Base-by-base conservation (phyloP, 2,329 filamentous ascomycete species). In the Bipolaris gigantea region DNA sequence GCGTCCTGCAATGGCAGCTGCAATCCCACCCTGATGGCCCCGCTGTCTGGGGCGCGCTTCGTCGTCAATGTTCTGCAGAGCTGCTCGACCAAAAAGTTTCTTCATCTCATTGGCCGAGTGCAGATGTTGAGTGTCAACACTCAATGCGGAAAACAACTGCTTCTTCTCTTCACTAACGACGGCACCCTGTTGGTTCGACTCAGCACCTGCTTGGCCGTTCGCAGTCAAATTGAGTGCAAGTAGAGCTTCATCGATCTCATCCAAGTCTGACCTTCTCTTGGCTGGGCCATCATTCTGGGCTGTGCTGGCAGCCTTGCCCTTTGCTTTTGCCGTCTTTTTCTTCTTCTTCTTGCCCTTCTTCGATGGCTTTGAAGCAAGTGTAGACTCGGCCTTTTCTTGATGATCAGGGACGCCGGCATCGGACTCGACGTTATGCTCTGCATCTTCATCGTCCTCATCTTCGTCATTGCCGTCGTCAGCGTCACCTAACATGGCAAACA, bases 91-190 rank as follows among this genome's bases (percentile, higher is more conserved):
- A 70, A 90, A 90, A 0, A 90, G 76, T 60, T 82, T 84, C 53
- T 85, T 88, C 91, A 99, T 97, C 77, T 99, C 94, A 67, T 96
- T 96, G 33, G 88, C 81, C 7, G 90, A 90, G 70, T 93, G 92
- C 10, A 99, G 82, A 63, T 92, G 85, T 61, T 89, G 83, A 0
- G 87, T 84, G 62, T 89, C 86, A 47, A 90, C 77, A 2, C 81
- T 76, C 0, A 90, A 76, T 11, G 89, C 73, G 18, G 80, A 71
- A 55, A 76, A 74, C 71, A 83, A 57, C 78, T 79, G 79, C 44
- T 82, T 74, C 42, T 76, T 70, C 46, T 77, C 76, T 48, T 74
- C 71, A 52, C 75, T 71, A 21, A 69, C 51, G 9, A 61, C 54
- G 5, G 62, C 49, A 10, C 56, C 59, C 42, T 50, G 60, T 42